Percentiles rank a stretch among this genome's conserved stretches.
Evolutionary conservation across 768 basidiomycete species (phyloP).

Genomic region (Phylloporus sp.): DNA sequence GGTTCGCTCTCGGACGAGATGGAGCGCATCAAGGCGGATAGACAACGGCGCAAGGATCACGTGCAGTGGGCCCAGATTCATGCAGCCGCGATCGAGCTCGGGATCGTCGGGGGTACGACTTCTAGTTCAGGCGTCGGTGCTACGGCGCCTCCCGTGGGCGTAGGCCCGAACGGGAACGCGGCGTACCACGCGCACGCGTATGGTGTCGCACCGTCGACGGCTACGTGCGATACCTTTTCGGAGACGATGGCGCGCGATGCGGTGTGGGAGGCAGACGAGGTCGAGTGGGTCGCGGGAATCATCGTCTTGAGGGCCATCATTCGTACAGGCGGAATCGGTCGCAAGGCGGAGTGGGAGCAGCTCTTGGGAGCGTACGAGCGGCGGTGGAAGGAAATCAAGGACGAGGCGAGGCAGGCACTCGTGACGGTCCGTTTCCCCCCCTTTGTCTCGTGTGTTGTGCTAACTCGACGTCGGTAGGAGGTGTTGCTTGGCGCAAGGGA

Average conservation of each 20-base stretch:
- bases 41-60: conserved; percentile 58
- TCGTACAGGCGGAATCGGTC: conserved; percentile 45
- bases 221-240: conserved; percentile 41
- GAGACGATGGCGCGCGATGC: conserved; percentile 61
- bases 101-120: conserved; percentile 34
- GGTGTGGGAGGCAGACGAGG: conserved; percentile 62
- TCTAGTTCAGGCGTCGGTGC: not conserved
- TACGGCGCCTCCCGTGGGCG: not conserved
- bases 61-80: conserved; percentile 66
- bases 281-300: conserved; percentile 65
- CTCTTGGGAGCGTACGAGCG: conserved; percentile 53
- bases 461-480: conserved; percentile 33
- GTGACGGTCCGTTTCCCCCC: conserved; percentile 40
- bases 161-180: conserved; percentile 20
- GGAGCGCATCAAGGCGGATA: conserved; percentile 55
- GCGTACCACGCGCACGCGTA: conserved; percentile 31
- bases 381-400: conserved; percentile 69
- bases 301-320: conserved; percentile 56
- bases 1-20: conserved; percentile 52
- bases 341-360: conserved; percentile 51
- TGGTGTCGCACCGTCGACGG: conserved; percentile 17
- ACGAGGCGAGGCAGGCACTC: conserved; percentile 57
- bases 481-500: conserved; percentile 49
- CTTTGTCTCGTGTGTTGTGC: not conserved
- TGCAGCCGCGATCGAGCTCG: conserved; percentile 57